Evolutionary conservation across 1,284 basidiomycete species (phyloP).

Genomic region (Pterulicium gracile): DNA sequence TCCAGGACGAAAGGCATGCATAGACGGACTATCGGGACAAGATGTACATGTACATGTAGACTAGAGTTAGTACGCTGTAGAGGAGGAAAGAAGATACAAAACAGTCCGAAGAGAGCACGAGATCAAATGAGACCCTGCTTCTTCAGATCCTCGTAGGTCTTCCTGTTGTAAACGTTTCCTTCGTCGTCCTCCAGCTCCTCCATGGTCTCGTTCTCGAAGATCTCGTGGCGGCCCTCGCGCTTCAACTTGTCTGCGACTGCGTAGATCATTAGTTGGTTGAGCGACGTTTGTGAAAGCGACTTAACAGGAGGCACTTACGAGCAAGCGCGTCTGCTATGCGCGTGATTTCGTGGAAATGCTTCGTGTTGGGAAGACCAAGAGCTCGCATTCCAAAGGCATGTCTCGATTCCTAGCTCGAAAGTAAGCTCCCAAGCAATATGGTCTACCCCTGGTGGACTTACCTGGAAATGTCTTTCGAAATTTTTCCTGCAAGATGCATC

Average conservation of each 20-base stretch:
- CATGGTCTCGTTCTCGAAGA: slow-evolving; percentile 86
- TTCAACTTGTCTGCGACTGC: slow-evolving; percentile 93
- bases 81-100: no score
- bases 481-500: slow-evolving; percentile 66
- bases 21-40: no score
- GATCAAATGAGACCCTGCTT: slow-evolving; percentile 83
- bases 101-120: background rate
- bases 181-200: slow-evolving; percentile 96
- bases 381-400: slow-evolving; percentile 99
- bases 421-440: no score
- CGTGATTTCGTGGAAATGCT: slow-evolving; percentile 98
- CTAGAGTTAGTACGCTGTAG: no score
- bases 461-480: slow-evolving; percentile 89
- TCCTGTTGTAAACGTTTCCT: slow-evolving; percentile 89
- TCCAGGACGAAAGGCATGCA: no score
- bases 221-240: slow-evolving; percentile 84
- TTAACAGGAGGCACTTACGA: slow-evolving; percentile 38
- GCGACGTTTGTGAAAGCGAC: slow-evolving; percentile 1
- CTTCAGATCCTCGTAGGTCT: slow-evolving; percentile 87
- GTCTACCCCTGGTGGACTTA: slow-evolving; percentile 16
- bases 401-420: slow-evolving; percentile 59
- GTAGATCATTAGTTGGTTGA: slow-evolving; percentile 4
- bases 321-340: slow-evolving; percentile 93
- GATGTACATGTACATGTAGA: no score
- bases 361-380: slow-evolving; percentile 93